phyloP scores from a whole-genome alignment of 805 yeast genomes.

The Yarrowia keelungensis region DNA sequence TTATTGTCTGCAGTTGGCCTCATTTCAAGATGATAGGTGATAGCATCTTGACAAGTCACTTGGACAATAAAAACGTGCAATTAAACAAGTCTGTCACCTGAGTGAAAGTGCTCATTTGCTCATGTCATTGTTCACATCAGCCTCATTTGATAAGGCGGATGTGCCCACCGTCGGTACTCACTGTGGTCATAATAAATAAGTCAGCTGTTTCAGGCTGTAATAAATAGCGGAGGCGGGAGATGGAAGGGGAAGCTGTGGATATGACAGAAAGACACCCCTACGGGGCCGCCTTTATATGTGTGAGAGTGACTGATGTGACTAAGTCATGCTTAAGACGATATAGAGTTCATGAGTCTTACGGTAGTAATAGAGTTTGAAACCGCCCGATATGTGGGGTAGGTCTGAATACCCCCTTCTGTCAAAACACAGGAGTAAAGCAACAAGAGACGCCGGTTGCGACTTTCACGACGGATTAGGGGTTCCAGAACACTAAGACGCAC shows the following conservation, averaged over 20 bases:
- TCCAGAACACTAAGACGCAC: slow-evolving; percentile 17
- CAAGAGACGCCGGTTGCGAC: background rate
- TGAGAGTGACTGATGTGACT: slow-evolving; percentile 7
- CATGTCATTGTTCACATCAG: background rate
- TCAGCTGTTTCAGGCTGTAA: background rate
- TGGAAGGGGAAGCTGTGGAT: background rate
- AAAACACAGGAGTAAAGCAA: background rate
- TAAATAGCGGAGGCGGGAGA: background rate
- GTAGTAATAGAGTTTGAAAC: slow-evolving; percentile 10
- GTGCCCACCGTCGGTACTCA: slow-evolving; percentile 2
- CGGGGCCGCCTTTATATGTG: slow-evolving; percentile 10
- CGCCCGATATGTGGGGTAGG: slow-evolving; percentile 12
- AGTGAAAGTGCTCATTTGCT: background rate
- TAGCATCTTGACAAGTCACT: too few relatives aligned
- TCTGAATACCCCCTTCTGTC: background rate
- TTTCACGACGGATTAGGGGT: slow-evolving; percentile 11
- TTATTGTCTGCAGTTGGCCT: too few relatives aligned
- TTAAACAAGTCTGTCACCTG: too few relatives aligned
- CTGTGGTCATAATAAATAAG: slow-evolving; percentile 19
- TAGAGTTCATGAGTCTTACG: slow-evolving; percentile 31
- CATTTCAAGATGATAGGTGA: too few relatives aligned
- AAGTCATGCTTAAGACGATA: background rate
- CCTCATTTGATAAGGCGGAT: too few relatives aligned
- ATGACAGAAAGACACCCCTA: background rate
- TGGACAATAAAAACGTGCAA: too few relatives aligned